A percentile compares a stretch with the other conserved stretches of the same genome.
Conservation (phyloP, 2,329 filamentous ascomycete species). For the Aspergillus niger region DNA sequence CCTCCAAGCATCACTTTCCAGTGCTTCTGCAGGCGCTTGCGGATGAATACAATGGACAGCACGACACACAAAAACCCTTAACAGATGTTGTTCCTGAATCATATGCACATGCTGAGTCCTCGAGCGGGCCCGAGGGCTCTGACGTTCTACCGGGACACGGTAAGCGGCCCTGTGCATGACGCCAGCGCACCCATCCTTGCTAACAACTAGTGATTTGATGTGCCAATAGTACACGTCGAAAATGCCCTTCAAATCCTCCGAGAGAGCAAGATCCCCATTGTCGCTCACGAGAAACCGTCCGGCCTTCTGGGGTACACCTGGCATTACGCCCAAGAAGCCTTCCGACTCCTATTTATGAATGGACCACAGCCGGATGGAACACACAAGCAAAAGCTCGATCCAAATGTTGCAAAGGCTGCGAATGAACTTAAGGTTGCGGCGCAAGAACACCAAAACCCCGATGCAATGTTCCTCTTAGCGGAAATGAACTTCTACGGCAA, state of each 20-base stretch:
- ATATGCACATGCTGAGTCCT: constrained; percentile 25
- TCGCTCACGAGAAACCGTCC: constrained; percentile 51
- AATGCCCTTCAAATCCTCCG: constrained; percentile 35
- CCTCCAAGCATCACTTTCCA: constrained; percentile 16
- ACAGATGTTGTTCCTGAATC: constrained; percentile 22
- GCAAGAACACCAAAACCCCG: constrained; percentile 58
- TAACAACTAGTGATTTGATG: not conserved
- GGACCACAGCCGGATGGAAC: constrained; percentile 53
- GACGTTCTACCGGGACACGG: constrained; percentile 30
- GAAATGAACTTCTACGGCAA: constrained; percentile 98
- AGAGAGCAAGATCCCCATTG: constrained; percentile 27
- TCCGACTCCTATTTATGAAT: constrained; percentile 67
- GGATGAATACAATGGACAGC: constrained; percentile 26
- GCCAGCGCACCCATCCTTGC: not conserved
- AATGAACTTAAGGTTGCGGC: constrained; percentile 62
- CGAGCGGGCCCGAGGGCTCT: constrained; percentile 19
- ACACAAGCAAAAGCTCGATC: constrained; percentile 35
- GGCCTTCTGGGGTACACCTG: constrained; percentile 59
- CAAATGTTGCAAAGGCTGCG: constrained; percentile 59
- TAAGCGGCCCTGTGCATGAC: constrained; percentile 21
- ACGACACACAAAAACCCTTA: constrained; percentile 21
- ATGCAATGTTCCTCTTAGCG: constrained; percentile 85
- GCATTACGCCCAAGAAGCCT: constrained; percentile 64
- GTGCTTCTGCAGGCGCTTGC: constrained; percentile 36
- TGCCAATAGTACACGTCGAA: constrained; percentile 34